Percentiles rank a stretch among this genome's conserved stretches.
Conservation (phyloP, 2,329 filamentous ascomycete species). For the Sphaceloma murrayae region DNA sequence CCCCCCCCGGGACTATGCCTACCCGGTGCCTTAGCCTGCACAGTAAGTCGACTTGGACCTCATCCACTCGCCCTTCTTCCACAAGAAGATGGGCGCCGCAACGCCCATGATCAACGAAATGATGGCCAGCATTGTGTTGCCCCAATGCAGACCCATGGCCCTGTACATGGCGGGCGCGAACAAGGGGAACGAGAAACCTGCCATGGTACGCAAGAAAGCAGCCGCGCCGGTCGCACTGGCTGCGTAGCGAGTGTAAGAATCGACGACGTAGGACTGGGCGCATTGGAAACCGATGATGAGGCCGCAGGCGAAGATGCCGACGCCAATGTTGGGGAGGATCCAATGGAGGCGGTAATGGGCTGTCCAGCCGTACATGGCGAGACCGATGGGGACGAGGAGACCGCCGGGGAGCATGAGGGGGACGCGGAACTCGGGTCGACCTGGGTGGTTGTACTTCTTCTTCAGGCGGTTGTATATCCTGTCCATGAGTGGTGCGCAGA, state of each 20-base stretch:
- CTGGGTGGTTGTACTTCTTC: constrained; percentile 27
- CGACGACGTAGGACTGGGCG: constrained; percentile 54
- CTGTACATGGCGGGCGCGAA: constrained; percentile 47
- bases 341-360: constrained; percentile 46
- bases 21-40: too few relatives aligned
- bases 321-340: constrained; percentile 53
- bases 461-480: constrained; percentile 31
- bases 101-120: constrained; percentile 11
- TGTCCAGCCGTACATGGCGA: constrained; percentile 52
- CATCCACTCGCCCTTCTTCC: constrained; percentile 13
- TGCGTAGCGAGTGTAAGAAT: constrained; percentile 41
- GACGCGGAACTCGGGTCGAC: constrained; percentile 36
- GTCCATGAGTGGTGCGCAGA: constrained; percentile 31
- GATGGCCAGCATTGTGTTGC: constrained; percentile 43
- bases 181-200: constrained; percentile 51
- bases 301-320: constrained; percentile 45
- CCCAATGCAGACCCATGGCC: constrained; percentile 41
- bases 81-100: constrained; percentile 8
- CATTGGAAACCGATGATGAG: constrained; percentile 50
- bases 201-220: constrained; percentile 46
- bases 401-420: constrained; percentile 48
- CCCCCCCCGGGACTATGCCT: too few relatives aligned
- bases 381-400: constrained; percentile 44
- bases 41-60: constrained; percentile 14
- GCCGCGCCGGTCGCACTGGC: constrained; percentile 46